Evolutionary conservation across 2,329 filamentous ascomycete species (phyloP), one percentile per base, ranked within the genome.

Genomic region (Alternaria gaisen): DNA sequence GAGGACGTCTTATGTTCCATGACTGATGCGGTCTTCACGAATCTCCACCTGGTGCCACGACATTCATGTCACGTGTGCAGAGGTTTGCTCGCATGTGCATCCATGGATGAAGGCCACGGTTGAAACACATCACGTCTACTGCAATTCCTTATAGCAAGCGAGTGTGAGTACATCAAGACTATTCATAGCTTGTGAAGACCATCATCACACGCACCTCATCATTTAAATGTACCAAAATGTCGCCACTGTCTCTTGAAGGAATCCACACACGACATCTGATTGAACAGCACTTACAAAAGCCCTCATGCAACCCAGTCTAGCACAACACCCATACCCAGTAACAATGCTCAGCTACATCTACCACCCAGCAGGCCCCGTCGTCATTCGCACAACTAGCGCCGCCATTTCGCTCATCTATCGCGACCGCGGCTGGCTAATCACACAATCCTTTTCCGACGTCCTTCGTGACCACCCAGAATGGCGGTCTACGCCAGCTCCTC

Each of bases 341-440:
- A 50, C 51, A 26, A 58, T 60, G 58, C 41, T 58, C 36, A 47
- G 22, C 34, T 58, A 36, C 38, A 53, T 54, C 46, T 58, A 62
- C 61, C 56, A 60, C 40, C 48, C 44, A 30, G 55, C 53, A 5
- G 56, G 56, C 53, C 53, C 53, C 26, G 22, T 56, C 8, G 48
- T 50, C 30, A 56, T 61, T 30, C 48, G 47, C 22, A 61, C 48
- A 26, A 57, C 56, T 14, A 58, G 42, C 40, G 22, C 40, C 22
- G 26, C 51, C 22, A 60, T 60, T 11, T 18, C 34, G 11, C 44
- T 61, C 20, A 20, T 48, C 14, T 34, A 56, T 28, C 40, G 52
- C 30, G 6, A 34, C 9, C 26, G 44, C 10, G 64, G 58, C 50
- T 64, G 58, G 53, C 53, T 58, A 16, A 60, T 56, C 34, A 44